Base-by-base conservation (phyloP, 2,329 filamentous ascomycete species). In the Paraphaeosphaeria minitans region DNA sequence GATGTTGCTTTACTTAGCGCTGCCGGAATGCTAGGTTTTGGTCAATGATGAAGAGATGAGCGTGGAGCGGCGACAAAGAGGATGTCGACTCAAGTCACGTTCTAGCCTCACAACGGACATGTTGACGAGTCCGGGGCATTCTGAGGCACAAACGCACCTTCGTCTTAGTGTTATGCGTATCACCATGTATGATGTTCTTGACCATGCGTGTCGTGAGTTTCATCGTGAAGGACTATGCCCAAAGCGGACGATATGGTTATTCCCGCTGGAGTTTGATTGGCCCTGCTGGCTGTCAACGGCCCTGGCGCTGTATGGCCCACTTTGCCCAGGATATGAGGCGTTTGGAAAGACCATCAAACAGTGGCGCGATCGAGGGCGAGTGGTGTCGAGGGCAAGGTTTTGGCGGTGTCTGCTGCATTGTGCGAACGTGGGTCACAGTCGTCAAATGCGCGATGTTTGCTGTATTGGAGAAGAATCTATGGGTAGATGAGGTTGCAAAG, bases 341-440 rank as follows among this genome's bases (percentile, higher is more conserved):
- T 27, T 27, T 27, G 24, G 24, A 27, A 43, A 21, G 37, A 24
- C 37, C 50, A 53, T 53, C 50, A 53, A 53, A 53, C 37, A 14
- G 37, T 53, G 42, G 50, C 24, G 37, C 37, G 24, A 12, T 16
- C 24, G 22, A 31, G 8, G 14, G 37, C 24, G 24, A 27, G 3
- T 3, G 6, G 24, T 27, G 24, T 6, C 24, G 24, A 27, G 24
- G 24, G 6, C 3, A 27, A 27, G 24, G 24, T 27, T 27, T 27
- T 27, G 24, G 24, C 24, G 24, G 6, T 6, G 24, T 27, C 24
- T 27, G 24, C 24, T 27, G 24, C 24, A 27, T 27, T 27, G 24
- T 27, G 24, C 24, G 24, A 27, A 27, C 6, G 24, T 3, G 24
- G 24, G 24, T 27, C 24, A 27, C 3, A 3, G 24, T 27, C 24